Percentiles rank a stretch among this genome's conserved stretches.
phyloP scores from a whole-genome alignment of 768 basidiomycete species.

The Boletus rubescentipes region DNA sequence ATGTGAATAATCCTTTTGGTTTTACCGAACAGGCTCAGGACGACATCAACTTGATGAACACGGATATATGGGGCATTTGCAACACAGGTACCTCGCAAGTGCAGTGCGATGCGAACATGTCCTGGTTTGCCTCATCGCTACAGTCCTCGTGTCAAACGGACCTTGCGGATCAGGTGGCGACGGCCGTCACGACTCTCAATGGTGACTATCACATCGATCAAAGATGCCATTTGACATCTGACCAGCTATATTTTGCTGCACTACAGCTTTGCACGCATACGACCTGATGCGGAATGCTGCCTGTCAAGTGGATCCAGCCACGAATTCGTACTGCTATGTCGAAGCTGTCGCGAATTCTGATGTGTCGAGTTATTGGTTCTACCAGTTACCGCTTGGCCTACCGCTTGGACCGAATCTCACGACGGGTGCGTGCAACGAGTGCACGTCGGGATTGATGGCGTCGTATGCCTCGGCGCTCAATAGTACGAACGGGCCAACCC shows the following conservation, averaged over 20 bases:
- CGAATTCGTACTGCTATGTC: constrained; percentile 72
- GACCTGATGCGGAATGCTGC: constrained; percentile 57
- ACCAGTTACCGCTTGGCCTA: constrained; percentile 62
- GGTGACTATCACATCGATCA: constrained; percentile 39
- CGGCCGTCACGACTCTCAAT: constrained; percentile 53
- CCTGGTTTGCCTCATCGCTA: constrained; percentile 53
- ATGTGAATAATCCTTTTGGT: not conserved
- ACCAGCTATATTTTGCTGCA: not conserved
- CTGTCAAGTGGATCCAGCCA: constrained; percentile 56
- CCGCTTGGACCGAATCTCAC: constrained; percentile 46
- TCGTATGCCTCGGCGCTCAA: constrained; percentile 48
- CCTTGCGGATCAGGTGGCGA: constrained; percentile 47
- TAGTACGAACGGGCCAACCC: constrained; percentile 31
- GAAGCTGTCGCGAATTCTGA: constrained; percentile 56
- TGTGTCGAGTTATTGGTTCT: constrained; percentile 72
- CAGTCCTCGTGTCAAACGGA: constrained; percentile 55
- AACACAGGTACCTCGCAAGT: constrained; percentile 50
- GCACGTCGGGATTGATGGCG: constrained; percentile 58
- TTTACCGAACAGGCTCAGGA: constrained; percentile 54
- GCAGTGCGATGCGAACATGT: constrained; percentile 69
- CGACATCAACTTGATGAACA: constrained; percentile 62
- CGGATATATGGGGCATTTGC: constrained; percentile 77
- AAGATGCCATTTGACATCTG: not conserved
- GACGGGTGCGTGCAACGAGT: constrained; percentile 58
- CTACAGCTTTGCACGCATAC: constrained; percentile 61